These are phyloP conservation scores for Xylariaceae sp. DNA, from an alignment of 2,329 filamentous ascomycete genomes.

Conservation along the genomic window DNA sequence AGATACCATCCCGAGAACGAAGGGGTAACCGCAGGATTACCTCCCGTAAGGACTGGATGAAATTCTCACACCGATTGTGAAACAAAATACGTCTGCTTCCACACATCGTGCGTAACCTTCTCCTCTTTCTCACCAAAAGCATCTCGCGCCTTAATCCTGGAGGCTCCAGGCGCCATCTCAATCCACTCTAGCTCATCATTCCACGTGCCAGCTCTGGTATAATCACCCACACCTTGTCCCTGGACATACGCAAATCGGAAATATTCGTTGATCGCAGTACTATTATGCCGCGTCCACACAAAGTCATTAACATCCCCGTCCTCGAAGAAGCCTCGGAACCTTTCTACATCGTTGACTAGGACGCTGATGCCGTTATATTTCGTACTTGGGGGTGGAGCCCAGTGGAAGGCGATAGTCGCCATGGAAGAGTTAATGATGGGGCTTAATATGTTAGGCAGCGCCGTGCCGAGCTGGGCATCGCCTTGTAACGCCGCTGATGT, in stretches of 20 bases:
- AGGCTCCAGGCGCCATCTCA: slow-evolving; percentile 58
- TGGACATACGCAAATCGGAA: slow-evolving; percentile 72
- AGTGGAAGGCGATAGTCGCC: slow-evolving; percentile 61
- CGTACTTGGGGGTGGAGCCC: slow-evolving; percentile 42
- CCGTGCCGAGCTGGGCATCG: slow-evolving; percentile 58
- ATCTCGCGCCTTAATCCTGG: slow-evolving; percentile 36
- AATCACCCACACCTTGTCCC: slow-evolving; percentile 60
- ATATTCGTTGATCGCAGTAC: slow-evolving; percentile 53
- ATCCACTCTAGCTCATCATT: slow-evolving; percentile 57
- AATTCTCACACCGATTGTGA: background rate
- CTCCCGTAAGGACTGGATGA: background rate
- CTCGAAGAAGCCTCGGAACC: slow-evolving; percentile 66
- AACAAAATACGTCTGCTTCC: background rate
- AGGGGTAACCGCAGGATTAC: background rate
- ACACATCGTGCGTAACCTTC: slow-evolving; percentile 7
- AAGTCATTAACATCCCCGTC: slow-evolving; percentile 48
- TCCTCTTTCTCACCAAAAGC: slow-evolving; percentile 14
- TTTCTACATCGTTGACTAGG: slow-evolving; percentile 79
- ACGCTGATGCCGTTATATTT: slow-evolving; percentile 71
- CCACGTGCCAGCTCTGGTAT: slow-evolving; percentile 72
- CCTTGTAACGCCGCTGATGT: slow-evolving; percentile 67
- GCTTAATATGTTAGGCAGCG: slow-evolving; percentile 49
- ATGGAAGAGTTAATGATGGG: slow-evolving; percentile 45
- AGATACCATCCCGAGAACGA: too few species aligned
- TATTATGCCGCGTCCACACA: slow-evolving; percentile 51